Evolutionary conservation across 805 yeast genomes (phyloP).

Genomic region (Nakazawaea ernobii): DNA sequence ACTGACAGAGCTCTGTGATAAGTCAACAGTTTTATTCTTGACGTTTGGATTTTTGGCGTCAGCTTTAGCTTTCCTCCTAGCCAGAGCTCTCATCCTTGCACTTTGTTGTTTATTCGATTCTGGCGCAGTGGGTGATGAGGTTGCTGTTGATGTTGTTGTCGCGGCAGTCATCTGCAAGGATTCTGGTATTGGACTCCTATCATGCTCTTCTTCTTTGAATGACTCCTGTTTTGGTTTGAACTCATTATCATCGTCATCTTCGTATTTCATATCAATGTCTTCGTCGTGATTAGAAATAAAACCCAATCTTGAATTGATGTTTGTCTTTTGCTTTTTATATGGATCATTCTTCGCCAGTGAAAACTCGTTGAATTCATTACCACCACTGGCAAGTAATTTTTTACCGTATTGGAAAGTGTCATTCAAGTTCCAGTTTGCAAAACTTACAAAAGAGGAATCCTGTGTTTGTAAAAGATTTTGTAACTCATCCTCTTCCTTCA

Average conservation of each 20-base stretch:
- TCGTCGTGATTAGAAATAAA: conserved; percentile 17
- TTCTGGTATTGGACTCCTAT: too few species aligned
- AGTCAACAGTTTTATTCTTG: conserved; percentile 50
- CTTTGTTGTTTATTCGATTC: conserved; percentile 30
- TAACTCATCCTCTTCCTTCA: conserved; percentile 22
- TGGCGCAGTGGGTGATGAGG: conserved; percentile 1
- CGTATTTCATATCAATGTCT: conserved; percentile 18
- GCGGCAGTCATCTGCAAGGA: neutral
- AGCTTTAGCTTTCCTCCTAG: conserved; percentile 81
- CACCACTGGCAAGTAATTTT: conserved; percentile 61
- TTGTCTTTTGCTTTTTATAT: conserved; percentile 22
- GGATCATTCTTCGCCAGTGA: conserved; percentile 9
- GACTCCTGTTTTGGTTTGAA: conserved; percentile 8
- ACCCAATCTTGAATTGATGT: conserved; percentile 23
- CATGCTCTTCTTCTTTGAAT: conserved; percentile 13
- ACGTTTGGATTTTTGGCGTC: conserved; percentile 47
- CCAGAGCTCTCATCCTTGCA: conserved; percentile 88
- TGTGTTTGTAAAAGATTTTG: conserved; percentile 35
- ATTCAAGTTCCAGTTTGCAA: conserved; percentile 44
- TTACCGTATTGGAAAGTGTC: conserved; percentile 46
- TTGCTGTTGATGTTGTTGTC: conserved; percentile 2
- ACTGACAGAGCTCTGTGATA: conserved; percentile 67
- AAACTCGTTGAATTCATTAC: conserved; percentile 28
- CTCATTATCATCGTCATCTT: conserved; percentile 16
- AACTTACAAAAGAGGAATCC: conserved; percentile 38